phyloP scores from a whole-genome alignment of 192 early-diverging fungal species.

The Linnemannia exigua region DNA sequence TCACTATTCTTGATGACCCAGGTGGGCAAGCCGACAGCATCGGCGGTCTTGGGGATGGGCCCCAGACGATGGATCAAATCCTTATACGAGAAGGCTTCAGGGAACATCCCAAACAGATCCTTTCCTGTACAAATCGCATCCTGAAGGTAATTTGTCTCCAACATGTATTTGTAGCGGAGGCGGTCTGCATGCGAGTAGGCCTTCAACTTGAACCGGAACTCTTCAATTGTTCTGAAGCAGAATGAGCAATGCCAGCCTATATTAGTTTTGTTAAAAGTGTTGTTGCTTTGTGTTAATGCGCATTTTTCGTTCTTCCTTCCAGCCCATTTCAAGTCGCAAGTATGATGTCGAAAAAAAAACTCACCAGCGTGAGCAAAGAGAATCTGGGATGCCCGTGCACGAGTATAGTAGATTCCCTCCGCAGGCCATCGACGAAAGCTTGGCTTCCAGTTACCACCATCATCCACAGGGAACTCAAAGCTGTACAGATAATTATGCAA shows the following conservation, averaged over 20 bases:
- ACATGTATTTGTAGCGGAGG: conserved; percentile 46
- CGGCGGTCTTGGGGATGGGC: conserved; percentile 44
- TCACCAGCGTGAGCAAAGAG: conserved; percentile 68
- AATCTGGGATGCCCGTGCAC: conserved; percentile 43
- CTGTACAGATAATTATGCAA: conserved; percentile 69
- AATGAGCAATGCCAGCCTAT: conserved; percentile 75
- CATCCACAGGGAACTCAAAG: conserved; percentile 67
- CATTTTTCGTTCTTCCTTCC: no score
- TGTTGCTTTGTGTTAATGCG: no score
- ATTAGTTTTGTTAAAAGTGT: not conserved
- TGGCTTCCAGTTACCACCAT: conserved; percentile 60
- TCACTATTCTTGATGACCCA: conserved; percentile 47
- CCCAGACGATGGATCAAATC: conserved; percentile 67
- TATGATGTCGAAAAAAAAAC: conserved; percentile 1
- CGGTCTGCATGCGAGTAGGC: conserved; percentile 74
- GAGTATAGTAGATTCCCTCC: conserved; percentile 34
- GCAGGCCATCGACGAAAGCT: conserved; percentile 48
- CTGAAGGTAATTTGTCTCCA: conserved; percentile 60
- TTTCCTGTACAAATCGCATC: conserved; percentile 67
- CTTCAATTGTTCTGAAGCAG: conserved; percentile 68
- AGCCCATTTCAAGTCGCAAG: no score
- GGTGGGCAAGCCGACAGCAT: conserved; percentile 60
- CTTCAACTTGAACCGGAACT: conserved; percentile 75
- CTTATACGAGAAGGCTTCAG: conserved; percentile 69
- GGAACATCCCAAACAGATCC: conserved; percentile 79